A percentile compares a stretch with the other conserved stretches of the same genome.
Evolutionary conservation across 2,329 filamentous ascomycete genomes (phyloP).

Genomic region (Ophiostoma sp.): DNA sequence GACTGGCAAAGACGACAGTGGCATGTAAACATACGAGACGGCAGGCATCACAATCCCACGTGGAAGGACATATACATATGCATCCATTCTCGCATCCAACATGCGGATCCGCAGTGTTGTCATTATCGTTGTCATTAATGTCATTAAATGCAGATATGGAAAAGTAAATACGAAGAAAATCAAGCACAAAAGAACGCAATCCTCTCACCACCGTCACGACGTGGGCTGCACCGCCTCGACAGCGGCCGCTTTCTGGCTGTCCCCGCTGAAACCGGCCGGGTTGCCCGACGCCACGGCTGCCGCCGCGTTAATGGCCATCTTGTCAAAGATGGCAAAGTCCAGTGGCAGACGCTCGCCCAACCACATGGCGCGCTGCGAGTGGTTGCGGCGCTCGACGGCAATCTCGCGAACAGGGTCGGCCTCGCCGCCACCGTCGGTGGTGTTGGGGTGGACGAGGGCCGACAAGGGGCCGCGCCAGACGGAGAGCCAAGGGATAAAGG

Average conservation of each 20-base stretch:
- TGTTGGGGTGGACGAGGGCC: slow-evolving; percentile 81
- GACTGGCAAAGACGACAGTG: background rate
- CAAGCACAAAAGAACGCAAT: background rate
- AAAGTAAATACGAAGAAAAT: background rate
- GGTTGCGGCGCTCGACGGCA: slow-evolving; percentile 52
- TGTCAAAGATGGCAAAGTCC: slow-evolving; percentile 54
- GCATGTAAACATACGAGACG: background rate
- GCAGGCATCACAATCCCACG: background rate
- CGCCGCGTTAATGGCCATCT: slow-evolving; percentile 30
- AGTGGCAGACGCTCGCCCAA: slow-evolving; percentile 67
- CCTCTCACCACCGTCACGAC: background rate
- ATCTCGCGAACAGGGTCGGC: slow-evolving; percentile 31
- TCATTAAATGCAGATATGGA: background rate
- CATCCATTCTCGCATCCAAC: background rate
- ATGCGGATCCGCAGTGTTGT: background rate
- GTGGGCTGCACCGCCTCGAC: background rate
- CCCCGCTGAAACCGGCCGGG: background rate
- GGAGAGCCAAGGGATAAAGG: slow-evolving; percentile 82
- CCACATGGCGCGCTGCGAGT: slow-evolving; percentile 71
- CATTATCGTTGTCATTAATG: background rate
- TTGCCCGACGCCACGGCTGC: background rate
- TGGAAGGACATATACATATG: background rate
- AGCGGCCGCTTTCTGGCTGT: background rate
- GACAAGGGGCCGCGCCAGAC: slow-evolving; percentile 80
- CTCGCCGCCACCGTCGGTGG: slow-evolving; percentile 45